Base-by-base conservation (phyloP, 306 rosid species). In the Sechiopsis laciniata region DNA sequence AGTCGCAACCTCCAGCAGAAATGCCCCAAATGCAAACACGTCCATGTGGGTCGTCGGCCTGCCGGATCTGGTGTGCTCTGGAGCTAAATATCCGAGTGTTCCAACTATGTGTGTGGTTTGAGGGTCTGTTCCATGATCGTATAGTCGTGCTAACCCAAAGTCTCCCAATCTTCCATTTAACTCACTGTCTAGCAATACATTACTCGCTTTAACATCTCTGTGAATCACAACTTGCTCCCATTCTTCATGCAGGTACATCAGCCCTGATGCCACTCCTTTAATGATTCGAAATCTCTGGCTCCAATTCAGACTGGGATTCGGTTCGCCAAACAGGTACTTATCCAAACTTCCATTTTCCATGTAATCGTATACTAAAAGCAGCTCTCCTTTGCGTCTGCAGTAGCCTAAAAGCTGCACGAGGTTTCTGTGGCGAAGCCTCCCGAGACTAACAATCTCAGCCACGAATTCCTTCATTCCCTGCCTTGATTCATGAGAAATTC, bases 271-370 rank as follows among this genome's bases (percentile, higher is more conserved):
- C 10, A 82, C 81, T 0, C 83, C 83, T 69, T 70, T 82, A 0
- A 82, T 76, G 72, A 79, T 71, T 26, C 67, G 5, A 48, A 79
- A 60, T 20, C 83, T 79, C 37, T 82, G 79, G n/a, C 10, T 74
- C 83, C 85, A 82, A 22, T 40, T 56, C 8, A 82, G 79, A 11
- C 74, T 55, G 5, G 62, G 56, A 7, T 13, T 29, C 1, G 81
- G 42, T 20, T 76, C 42, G 64, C 17, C 45, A 40, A 54, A 74
- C 10, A 83, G 61, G 69, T 60, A 74, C 22, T 84, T 79, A 66
- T 82, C 88, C 32, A 84, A 57, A 74, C 85, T 82, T 50, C 84
- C 77, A 20, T 84, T 77, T 2, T 83, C 75, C 84, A 84, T 84
- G 55, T 65, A 79, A 0, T 79, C 84, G 8, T 79, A 75, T 16